Evolutionary conservation across 306 rosid genomes (phyloP).

Genomic region (Castanopsis chinensis): DNA sequence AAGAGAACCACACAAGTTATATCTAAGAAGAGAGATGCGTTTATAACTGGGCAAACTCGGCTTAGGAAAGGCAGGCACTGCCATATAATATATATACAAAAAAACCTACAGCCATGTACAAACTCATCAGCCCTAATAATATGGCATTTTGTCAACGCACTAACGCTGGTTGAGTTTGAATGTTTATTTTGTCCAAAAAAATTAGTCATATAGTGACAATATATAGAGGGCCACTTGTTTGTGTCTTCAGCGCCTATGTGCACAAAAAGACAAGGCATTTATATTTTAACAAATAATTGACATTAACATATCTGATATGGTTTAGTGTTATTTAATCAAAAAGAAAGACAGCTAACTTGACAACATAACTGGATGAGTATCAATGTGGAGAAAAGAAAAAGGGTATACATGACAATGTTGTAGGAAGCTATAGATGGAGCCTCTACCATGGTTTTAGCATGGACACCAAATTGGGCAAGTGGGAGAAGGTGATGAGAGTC

Average conservation of each 20-base stretch:
- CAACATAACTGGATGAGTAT: background rate
- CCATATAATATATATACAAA: no score
- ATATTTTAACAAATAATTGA: background rate
- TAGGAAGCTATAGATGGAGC: no score
- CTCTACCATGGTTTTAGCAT: no score
- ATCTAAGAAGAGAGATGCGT: background rate
- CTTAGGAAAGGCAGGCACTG: background rate
- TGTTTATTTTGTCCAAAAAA: background rate
- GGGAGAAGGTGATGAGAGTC: no score
- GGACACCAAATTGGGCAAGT: no score
- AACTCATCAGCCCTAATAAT: background rate
- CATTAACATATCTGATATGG: background rate
- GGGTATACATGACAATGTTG: no score
- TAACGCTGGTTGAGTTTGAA: conserved; percentile 6
- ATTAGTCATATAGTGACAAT: background rate
- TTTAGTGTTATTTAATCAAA: no score
- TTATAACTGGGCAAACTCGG: background rate
- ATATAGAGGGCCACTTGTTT: conserved; percentile 12
- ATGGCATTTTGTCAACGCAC: conserved; percentile 17
- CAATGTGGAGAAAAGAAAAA: no score
- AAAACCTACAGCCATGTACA: background rate
- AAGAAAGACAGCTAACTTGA: background rate
- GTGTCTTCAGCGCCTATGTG: background rate
- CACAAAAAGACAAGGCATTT: background rate
- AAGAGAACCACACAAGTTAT: background rate